phyloP scores from a whole-genome alignment of 176 grass and related monocot species.

The Eragrostis nindensis region DNA sequence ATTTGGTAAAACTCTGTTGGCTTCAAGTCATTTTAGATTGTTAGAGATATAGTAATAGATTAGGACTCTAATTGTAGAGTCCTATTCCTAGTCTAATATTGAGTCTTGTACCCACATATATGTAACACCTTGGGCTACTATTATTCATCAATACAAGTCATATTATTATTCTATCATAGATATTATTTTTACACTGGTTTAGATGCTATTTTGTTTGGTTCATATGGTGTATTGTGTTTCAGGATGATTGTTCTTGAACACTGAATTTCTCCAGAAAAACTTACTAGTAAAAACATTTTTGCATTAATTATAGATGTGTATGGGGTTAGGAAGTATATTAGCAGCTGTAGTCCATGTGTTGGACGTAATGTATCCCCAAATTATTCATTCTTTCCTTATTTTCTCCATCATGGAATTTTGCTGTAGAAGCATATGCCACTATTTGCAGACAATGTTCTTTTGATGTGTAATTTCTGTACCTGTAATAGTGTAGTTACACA shows the following conservation, averaged over 20 bases:
- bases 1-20: neutral
- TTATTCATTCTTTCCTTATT: neutral
- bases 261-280: neutral
- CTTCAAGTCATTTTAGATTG: neutral
- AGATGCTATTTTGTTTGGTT: neutral
- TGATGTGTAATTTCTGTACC: neutral
- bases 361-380: neutral
- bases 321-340: no score
- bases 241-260: neutral
- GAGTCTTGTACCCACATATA: no score
- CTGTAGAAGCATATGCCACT: no score
- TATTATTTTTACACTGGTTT: no score
- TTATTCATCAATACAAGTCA: no score
- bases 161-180: neutral
- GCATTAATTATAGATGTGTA: no score
- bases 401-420: neutral
- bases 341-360: neutral
- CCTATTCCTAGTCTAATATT: no score
- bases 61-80: no score
- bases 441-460: no score
- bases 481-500: no score
- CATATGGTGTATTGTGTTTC: neutral
- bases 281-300: neutral
- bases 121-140: no score
- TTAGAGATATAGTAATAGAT: neutral